Percentiles rank a stretch among this genome's conserved stretches.
These are phyloP conservation scores for Aphanomyces invadans DNA, from an alignment of 352 stramenopile genomes.

Conservation along the genomic window DNA sequence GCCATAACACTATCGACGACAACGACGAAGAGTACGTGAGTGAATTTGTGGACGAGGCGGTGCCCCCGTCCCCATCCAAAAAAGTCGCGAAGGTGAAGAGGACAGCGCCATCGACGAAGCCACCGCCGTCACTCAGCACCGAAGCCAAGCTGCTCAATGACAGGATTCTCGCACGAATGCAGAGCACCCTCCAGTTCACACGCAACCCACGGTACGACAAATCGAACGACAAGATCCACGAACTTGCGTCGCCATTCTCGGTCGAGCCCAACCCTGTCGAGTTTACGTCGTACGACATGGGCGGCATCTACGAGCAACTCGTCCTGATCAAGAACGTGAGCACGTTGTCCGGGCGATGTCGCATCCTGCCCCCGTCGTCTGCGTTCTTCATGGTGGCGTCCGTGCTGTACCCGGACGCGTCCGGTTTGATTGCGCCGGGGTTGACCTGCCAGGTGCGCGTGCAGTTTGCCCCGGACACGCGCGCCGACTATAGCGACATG, in stretches of 20 bases:
- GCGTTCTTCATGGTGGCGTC: constrained; percentile 56
- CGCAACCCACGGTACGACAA: constrained; percentile 52
- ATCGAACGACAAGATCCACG: constrained; percentile 1
- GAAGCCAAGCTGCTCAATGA: constrained; percentile 53
- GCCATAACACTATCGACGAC: not conserved
- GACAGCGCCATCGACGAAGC: too few relatives aligned
- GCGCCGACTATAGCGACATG: constrained; percentile 61
- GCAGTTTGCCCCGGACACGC: constrained; percentile 62
- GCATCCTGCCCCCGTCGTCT: constrained; percentile 52
- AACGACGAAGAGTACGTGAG: constrained; percentile 22
- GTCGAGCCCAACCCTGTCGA: constrained; percentile 45
- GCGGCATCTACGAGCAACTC: constrained; percentile 67
- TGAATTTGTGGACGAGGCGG: constrained; percentile 16
- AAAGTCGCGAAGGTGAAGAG: too few relatives aligned
- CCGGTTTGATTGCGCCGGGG: constrained; percentile 53
- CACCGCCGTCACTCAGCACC: constrained; percentile 33
- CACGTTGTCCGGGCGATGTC: constrained; percentile 43
- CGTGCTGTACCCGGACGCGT: constrained; percentile 45
- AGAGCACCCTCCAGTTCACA: constrained; percentile 66
- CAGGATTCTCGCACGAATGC: constrained; percentile 63
- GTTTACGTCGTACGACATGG: constrained; percentile 65
- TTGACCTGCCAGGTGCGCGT: constrained; percentile 56
- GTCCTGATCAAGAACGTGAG: constrained; percentile 57
- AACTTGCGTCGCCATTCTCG: constrained; percentile 33
- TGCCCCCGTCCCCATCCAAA: not conserved